These are phyloP conservation scores for Aspergillus cavernicola DNA, from an alignment of 495 filamentous ascomycete genomes.

Conservation along the genomic window DNA sequence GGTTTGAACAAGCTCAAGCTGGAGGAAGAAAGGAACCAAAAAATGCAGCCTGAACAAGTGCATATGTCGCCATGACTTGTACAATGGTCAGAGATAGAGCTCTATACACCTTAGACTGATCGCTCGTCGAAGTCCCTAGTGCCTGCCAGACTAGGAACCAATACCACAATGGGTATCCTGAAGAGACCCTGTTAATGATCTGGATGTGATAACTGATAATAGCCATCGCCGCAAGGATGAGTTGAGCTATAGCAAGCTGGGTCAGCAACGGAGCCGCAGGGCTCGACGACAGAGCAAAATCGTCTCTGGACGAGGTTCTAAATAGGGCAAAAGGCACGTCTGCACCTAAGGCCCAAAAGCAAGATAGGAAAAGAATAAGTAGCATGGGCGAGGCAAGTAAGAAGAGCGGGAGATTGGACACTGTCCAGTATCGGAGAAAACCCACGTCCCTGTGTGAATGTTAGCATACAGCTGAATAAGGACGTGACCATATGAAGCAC, in stretches of 20 bases:
- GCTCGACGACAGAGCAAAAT: constrained; percentile 22
- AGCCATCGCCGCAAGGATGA: constrained; percentile 64
- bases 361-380: constrained; percentile 60
- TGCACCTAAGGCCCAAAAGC: constrained; percentile 43
- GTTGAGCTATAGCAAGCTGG: constrained; percentile 63
- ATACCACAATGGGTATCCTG: constrained; percentile 87
- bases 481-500: constrained; percentile 15
- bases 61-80: constrained; percentile 76
- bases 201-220: constrained; percentile 84
- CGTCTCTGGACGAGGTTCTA: constrained; percentile 5
- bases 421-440: constrained; percentile 85
- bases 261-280: constrained; percentile 47
- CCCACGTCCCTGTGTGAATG: constrained; percentile 70
- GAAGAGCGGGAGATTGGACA: constrained; percentile 85
- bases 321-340: constrained; percentile 5
- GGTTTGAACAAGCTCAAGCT: constrained; percentile 48
- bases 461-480: constrained; percentile 11
- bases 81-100: constrained; percentile 36
- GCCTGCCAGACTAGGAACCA: constrained; percentile 61
- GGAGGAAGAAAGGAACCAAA: constrained; percentile 94
- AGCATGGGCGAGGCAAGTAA: constrained; percentile 78
- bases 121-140: constrained; percentile 16
- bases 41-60: constrained; percentile 71
- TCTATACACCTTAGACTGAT: constrained; percentile 8
- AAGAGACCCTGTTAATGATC: constrained; percentile 85